Percentiles rank a stretch among this genome's conserved stretches.
These are phyloP conservation scores for Epichloe sibirici DNA, from an alignment of 2,329 filamentous ascomycete genomes.

Conservation along the genomic window DNA sequence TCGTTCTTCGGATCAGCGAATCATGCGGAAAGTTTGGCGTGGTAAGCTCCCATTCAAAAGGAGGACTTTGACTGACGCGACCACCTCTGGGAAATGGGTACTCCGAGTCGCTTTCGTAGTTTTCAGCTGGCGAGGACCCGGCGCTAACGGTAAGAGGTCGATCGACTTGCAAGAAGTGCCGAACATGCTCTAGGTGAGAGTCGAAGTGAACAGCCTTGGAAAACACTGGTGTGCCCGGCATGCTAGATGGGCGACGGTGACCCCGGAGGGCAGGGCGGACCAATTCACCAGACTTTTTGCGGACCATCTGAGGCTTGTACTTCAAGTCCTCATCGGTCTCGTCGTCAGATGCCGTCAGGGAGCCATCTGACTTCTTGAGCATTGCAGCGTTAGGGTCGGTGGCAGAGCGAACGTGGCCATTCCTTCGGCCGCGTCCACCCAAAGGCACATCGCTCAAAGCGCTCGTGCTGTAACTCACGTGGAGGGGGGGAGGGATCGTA, in stretches of 20 bases:
- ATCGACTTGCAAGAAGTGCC: constrained; percentile 91
- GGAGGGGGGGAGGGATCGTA: constrained; percentile 16
- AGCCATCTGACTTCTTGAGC: constrained; percentile 35
- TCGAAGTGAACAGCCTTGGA: constrained; percentile 98
- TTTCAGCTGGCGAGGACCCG: constrained; percentile 80
- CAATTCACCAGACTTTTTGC: constrained; percentile 96
- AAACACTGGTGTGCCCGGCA: constrained; percentile 94
- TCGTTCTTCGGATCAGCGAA: constrained; percentile 40
- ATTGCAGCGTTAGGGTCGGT: constrained; percentile 41
- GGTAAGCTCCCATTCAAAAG: constrained; percentile 78
- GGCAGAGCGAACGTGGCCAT: constrained; percentile 39
- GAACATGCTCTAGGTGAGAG: constrained; percentile 87
- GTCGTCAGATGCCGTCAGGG: constrained; percentile 44
- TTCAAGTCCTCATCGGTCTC: constrained; percentile 47
- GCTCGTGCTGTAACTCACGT: constrained; percentile 36
- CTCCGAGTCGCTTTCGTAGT: constrained; percentile 75
- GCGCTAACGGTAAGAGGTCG: constrained; percentile 92
- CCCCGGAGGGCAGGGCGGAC: constrained; percentile 83
- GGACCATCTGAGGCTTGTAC: constrained; percentile 78
- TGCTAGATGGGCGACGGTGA: constrained; percentile 75
- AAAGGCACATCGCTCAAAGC: constrained; percentile 30
- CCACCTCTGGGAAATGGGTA: constrained; percentile 61
- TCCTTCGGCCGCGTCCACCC: constrained; percentile 23
- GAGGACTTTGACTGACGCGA: constrained; percentile 29
- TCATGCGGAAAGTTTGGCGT: constrained; percentile 66